Evolutionary conservation across 1,284 basidiomycete species (phyloP).

Genomic region (Athelia psychrophila): DNA sequence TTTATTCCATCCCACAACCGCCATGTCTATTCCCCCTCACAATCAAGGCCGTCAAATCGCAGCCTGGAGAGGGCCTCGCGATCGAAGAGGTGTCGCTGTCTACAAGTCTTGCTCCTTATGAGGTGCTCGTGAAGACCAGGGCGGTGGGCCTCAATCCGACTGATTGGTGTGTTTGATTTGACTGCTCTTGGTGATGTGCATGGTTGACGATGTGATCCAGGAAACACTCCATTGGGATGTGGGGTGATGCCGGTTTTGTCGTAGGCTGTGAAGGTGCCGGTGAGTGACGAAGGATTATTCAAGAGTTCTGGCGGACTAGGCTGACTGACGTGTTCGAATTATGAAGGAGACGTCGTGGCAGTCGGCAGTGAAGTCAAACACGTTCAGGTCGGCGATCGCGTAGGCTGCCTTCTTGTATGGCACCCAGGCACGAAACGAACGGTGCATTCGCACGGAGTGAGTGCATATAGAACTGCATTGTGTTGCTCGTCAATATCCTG

Average conservation of each 20-base stretch:
- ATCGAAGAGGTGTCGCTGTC: too few species aligned
- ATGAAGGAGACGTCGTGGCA: slow-evolving; percentile 3
- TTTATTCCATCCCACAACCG: background rate
- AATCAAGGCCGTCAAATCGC: background rate
- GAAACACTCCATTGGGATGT: background rate
- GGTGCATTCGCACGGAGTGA: background rate
- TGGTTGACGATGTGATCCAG: too few species aligned
- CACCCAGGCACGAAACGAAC: background rate
- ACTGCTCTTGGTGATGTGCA: background rate
- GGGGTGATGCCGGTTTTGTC: background rate
- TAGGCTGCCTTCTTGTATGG: background rate
- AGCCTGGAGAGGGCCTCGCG: background rate
- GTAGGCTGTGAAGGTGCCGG: background rate
- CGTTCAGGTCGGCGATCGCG: slow-evolving; percentile 5
- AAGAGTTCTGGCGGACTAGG: too few species aligned
- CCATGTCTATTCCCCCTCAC: background rate
- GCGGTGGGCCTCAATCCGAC: slow-evolving; percentile 12
- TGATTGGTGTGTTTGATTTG: slow-evolving; percentile 8
- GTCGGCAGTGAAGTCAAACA: slow-evolving; percentile 4
- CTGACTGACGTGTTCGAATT: too few species aligned
- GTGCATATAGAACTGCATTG: background rate
- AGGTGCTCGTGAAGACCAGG: too few species aligned
- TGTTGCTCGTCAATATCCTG: too few species aligned
- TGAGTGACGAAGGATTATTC: too few species aligned
- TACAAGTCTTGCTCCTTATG: background rate